Conservation (phyloP, 192 early-diverging fungal genomes). For the Gamsiella multidivaricata region DNA sequence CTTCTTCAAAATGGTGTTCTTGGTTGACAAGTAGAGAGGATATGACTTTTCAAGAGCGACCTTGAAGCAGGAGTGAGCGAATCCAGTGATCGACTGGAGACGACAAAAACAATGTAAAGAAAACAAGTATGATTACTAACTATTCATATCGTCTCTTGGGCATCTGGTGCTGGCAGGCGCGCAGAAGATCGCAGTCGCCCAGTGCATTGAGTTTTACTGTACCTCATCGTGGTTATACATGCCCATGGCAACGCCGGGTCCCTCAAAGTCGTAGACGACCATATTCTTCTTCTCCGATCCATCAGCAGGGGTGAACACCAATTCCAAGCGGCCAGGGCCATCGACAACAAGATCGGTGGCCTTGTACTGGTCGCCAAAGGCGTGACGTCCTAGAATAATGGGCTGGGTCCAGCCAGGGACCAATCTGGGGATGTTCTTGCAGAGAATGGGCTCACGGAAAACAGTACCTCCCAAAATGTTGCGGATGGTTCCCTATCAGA, state of each 20-base stretch:
- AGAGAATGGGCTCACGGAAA: conserved; percentile 96
- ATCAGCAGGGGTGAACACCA: conserved; percentile 85
- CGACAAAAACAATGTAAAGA: no score
- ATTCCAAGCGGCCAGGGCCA: conserved; percentile 88
- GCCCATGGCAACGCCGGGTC: conserved; percentile 90
- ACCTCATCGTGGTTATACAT: conserved; percentile 93
- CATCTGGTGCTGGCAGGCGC: no score
- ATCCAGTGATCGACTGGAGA: conserved; percentile 84
- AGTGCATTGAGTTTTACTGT: no score
- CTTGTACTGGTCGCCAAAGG: conserved; percentile 98
- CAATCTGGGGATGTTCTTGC: conserved; percentile 91
- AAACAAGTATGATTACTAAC: background rate
- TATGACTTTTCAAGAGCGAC: conserved; percentile 89
- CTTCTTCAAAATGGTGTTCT: conserved; percentile 96
- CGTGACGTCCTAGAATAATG: conserved; percentile 95
- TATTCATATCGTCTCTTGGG: no score
- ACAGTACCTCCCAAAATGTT: conserved; percentile 97
- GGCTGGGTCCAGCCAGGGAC: conserved; percentile 95
- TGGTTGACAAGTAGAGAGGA: conserved; percentile 96
- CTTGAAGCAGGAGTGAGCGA: conserved; percentile 94
- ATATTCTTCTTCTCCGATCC: conserved; percentile 68
- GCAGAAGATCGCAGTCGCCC: no score
- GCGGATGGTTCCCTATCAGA: conserved; percentile 81
- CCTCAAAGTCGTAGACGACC: conserved; percentile 86
- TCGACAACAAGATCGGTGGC: conserved; percentile 94